Base-by-base conservation (phyloP, 441 rosid genomes). In the Pelargonium fulgidum region DNA sequence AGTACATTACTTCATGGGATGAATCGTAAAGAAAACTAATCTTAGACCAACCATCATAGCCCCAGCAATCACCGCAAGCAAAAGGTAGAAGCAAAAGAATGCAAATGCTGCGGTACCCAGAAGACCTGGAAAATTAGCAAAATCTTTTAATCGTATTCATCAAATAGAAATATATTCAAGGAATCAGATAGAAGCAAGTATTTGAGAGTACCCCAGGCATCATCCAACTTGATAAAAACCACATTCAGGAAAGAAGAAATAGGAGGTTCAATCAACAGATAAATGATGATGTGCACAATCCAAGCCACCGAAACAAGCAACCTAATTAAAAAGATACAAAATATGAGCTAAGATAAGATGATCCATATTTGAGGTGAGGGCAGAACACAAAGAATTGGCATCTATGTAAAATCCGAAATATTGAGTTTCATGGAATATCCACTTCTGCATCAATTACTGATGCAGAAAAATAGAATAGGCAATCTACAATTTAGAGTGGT, bases 51-150 rank as follows among this genome's bases (percentile, higher is more conserved):
- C 80, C 98, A 95, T 88, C 99, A 90, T 92, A 68, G 98, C 97
- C 70, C 99, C 99, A 71, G 99, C 97, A 61, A 95, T 82, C 72
- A 95, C 98, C 66, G 98, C 97, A 72, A 95, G 91, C 67, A 95
- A 84, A 58, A 95, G 97, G 83, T 95, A 95, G 85, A 92, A 90
- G 86, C 99, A 95, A 84, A 95, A 95, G 82, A 95, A 92, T 33
- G 99, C 98, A 81, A 95, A 95, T 54, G 99, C 99, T 45, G 76
- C 96, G 24, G 99, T 95, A 76, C 99, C 99, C 65, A 95, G 84
- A 82, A 95, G 98, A 75, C 99, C 99, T 92, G 76, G 20, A 0
- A 72, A 78, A 68, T 56, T 64, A 56, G 66, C 70, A 78, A 12
- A 72, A 52, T 52, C 58, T 14, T 22, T 52, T 19, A 14, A 14